Evolutionary conservation across 2,329 filamentous ascomycete species (phyloP).

Genomic region (Amauroascus verrucosus): DNA sequence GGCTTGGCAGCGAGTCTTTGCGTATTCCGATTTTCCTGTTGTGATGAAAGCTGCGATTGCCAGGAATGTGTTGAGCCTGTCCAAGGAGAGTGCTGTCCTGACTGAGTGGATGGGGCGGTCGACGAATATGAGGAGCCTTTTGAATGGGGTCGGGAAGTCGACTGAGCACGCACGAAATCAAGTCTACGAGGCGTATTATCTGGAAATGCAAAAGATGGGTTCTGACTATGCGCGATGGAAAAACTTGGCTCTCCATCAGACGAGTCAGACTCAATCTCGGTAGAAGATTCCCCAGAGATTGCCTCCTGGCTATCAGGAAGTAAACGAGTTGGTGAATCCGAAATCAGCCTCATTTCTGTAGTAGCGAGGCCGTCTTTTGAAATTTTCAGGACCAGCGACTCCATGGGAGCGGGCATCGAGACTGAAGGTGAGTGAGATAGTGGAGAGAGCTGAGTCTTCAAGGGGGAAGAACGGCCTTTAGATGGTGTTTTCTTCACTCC

Average conservation of each 20-base stretch:
- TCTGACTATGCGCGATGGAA: constrained; percentile 28
- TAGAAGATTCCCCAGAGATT: constrained; percentile 35
- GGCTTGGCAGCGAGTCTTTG: neutral
- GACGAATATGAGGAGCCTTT: constrained; percentile 37
- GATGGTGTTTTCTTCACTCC: constrained; percentile 35
- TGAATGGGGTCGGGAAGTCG: constrained; percentile 32
- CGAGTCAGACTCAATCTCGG: constrained; percentile 35
- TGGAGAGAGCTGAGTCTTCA: constrained; percentile 28
- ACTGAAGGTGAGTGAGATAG: constrained; percentile 27
- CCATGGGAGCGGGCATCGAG: constrained; percentile 29
- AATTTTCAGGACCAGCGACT: constrained; percentile 39
- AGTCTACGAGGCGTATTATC: constrained; percentile 24
- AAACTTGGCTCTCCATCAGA: constrained; percentile 34
- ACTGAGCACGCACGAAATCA: constrained; percentile 26
- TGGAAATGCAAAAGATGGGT: constrained; percentile 33
- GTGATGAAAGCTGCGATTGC: constrained; percentile 2
- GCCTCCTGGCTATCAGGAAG: constrained; percentile 24
- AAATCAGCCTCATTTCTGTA: constrained; percentile 34
- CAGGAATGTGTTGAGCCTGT: constrained; percentile 4
- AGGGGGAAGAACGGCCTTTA: constrained; percentile 36
- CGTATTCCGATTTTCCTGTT: neutral
- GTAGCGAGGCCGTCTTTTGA: constrained; percentile 41
- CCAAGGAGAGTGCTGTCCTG: constrained; percentile 32
- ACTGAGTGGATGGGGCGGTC: constrained; percentile 32
- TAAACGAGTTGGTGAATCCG: constrained; percentile 21